Evolutionary conservation across 352 stramenopile species (phyloP), one percentile per base, ranked within the genome.

Genomic region (Globisporangium perplexum): DNA sequence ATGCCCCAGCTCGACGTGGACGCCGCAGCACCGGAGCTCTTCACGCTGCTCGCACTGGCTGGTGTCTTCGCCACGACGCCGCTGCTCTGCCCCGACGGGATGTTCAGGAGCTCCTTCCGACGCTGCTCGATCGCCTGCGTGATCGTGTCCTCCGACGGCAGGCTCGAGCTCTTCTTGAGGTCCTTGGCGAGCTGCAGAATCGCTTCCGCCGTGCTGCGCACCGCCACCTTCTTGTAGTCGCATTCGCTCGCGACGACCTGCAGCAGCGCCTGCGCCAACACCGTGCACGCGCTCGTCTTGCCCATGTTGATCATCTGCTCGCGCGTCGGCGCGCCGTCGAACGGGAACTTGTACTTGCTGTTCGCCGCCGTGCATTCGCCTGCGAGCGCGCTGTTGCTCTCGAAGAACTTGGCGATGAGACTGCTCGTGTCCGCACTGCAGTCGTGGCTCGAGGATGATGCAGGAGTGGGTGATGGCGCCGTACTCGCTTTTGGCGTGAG

Each of bases 321-420:
- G 22, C 33, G 50, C 15, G 61, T 52, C 33, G 62, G 62, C 11
- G 17, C 28, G n/a, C 57, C 52, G n/a, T 60, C 57, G 35, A 65
- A 65, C 24, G 62, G 62, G 36, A 65, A 68, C n/a, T 52, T 50
- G 44, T 65, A 65, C 47, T 55, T 54, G 28, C 46, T 46, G 44
- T 55, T 64, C 20, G 28, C 57, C 1, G 47, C 23, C 18, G 57
- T 24, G 30, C 62, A 68, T 4, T 61, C 58, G 23, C 57, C 52
- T n/a, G 62, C 48, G 14, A 65, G 31, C 20, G 53, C 24, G 31
- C 62, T 54, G 51, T 68, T 68, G 43, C 51, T 59, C 22, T 59
- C 52, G 52, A 62, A 68, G 35, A 61, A 45, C 1, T 55, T 45
- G 23, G 41, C 59, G 20, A 68, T 42, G 4, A 50, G 31, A 4